These are phyloP conservation scores for Incumbomyces lentus DNA, from an alignment of 2,329 filamentous ascomycete species.

Conservation along the genomic window DNA sequence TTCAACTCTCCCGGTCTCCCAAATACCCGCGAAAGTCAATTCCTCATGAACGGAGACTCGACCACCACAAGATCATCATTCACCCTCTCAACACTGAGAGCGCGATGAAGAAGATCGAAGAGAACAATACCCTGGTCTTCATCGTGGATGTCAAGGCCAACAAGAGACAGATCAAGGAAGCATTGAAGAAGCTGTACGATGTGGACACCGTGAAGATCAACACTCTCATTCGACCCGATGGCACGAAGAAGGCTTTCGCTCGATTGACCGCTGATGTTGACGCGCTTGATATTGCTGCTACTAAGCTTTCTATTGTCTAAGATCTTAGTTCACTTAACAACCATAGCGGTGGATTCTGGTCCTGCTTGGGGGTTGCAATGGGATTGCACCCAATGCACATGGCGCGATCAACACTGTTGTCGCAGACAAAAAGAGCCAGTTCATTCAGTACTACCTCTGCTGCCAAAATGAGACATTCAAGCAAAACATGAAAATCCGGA, in stretches of 20 bases:
- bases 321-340: not conserved
- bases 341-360: too few species aligned
- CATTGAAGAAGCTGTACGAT: constrained; percentile 98
- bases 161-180: constrained; percentile 98
- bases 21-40: constrained; percentile 97
- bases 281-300: constrained; percentile 97
- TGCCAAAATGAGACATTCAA: constrained; percentile 4
- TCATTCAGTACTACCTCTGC: not conserved
- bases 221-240: constrained; percentile 92
- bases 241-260: constrained; percentile 97
- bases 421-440: too few species aligned
- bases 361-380: too few species aligned
- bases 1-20: constrained; percentile 76
- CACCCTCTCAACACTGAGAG: constrained; percentile 99
- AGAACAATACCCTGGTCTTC: constrained; percentile 99
- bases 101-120: constrained; percentile 99
- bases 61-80: constrained; percentile 95
- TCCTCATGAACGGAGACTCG: constrained; percentile 77
- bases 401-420: too few species aligned
- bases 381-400: too few species aligned
- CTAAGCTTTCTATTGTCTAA: constrained; percentile 96
- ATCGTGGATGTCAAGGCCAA: constrained; percentile 96
- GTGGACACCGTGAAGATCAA: constrained; percentile 98
- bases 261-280: constrained; percentile 93
- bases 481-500: constrained; percentile 8